These are phyloP conservation scores for Hypericum perforatum DNA, from an alignment of 345 rosid genomes.

Conservation along the genomic window DNA sequence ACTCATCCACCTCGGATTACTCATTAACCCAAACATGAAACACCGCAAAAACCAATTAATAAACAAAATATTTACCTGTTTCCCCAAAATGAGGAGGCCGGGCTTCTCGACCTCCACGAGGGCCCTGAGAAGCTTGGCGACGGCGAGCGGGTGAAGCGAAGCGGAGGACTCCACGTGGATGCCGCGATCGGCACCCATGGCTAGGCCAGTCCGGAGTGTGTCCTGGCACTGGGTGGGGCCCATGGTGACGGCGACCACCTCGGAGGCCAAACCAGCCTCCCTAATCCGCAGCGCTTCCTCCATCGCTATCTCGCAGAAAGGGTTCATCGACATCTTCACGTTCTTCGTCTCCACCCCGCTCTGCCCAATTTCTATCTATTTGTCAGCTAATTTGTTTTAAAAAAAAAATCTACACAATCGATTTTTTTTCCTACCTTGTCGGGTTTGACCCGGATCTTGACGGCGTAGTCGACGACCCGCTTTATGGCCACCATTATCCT, in stretches of 20 bases:
- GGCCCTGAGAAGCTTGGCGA: conserved; percentile 72
- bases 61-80: conserved; percentile 38
- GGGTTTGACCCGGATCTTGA: conserved; percentile 88
- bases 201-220: conserved; percentile 83
- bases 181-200: conserved; percentile 94
- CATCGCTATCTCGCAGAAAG: conserved; percentile 87
- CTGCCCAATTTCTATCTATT: conserved; percentile 17
- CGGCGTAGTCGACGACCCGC: conserved; percentile 88
- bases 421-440: conserved; percentile 48
- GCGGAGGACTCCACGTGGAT: conserved; percentile 52
- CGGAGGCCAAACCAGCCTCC: conserved; percentile 75
- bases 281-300: conserved; percentile 84
- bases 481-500: conserved; percentile 87
- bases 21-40: not conserved
- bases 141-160: conserved; percentile 48
- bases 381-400: too few relatives aligned
- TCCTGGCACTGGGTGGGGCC: conserved; percentile 69
- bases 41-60: not conserved
- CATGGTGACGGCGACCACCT: conserved; percentile 69
- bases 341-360: conserved; percentile 85
- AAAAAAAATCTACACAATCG: too few relatives aligned
- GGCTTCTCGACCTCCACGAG: conserved; percentile 75
- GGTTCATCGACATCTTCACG: conserved; percentile 98
- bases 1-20: not conserved
- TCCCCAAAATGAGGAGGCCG: conserved; percentile 65